Evolutionary conservation across 805 yeast genomes (phyloP), one percentile per base, ranked within the genome.

Genomic region (Candida qinlingensis): DNA sequence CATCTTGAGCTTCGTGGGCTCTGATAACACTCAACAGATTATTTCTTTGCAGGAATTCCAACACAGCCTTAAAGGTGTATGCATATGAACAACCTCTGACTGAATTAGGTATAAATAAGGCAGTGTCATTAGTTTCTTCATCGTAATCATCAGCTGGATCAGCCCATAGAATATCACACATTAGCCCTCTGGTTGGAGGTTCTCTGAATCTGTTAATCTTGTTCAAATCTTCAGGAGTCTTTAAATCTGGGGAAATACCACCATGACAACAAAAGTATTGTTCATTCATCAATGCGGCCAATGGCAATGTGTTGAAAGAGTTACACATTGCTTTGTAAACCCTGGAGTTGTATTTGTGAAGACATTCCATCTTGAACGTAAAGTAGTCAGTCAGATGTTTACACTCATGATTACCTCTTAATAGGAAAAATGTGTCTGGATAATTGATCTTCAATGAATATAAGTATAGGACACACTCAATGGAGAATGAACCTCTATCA

Each of bases 1-100:
- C 91, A 66, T 92, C 97, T 67, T 92, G 99, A 1, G 97, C 97
- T 69, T 92, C 97, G 66, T 92, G 99, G 1, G 97, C 98, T 50
- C 99, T 76, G 41, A 92, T 88, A 35, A 92, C 79, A n/a, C 90
- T 85, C 33, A 92, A 70, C 36, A 92, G 70, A 26, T 87, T 85
- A 38, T 89, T 92, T 45, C 81, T 73, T 56, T 85, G 85, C 58
- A 92, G 71, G 59, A 92, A 92, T 41, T 78, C 78, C 59, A 94
- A 85, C 3, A 85, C 78, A 0, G 97, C 58, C 42, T 76, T 77
- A 65, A 85, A 94, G 0, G 96, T 82, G 65, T 79, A 92, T 47
- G 92, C 88, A 65, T 82, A 94, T 0, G 97, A 90, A 65, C 98
- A 94, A 6, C 98, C 98, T 54, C 98, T 75, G 51, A 83, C 85